These are phyloP conservation scores for Davidsoniella neocaledoniae DNA, from an alignment of 2,329 filamentous ascomycete species.

Conservation along the genomic window DNA sequence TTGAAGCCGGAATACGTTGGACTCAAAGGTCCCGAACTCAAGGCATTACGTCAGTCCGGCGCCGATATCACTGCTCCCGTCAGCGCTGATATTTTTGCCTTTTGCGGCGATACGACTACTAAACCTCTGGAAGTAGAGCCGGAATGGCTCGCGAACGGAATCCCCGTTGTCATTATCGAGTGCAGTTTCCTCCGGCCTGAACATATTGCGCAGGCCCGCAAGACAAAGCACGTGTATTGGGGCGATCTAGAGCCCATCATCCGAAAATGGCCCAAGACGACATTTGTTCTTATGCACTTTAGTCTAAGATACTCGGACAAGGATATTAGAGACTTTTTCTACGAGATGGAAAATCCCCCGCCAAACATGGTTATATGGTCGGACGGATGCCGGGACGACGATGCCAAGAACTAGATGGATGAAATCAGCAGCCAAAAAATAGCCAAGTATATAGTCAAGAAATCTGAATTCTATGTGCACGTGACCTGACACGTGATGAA, in stretches of 20 bases:
- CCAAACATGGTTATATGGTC: constrained; percentile 31
- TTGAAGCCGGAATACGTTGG: constrained; percentile 23
- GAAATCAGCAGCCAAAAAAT: too few species aligned
- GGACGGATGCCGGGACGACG: constrained; percentile 19
- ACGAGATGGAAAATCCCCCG: constrained; percentile 22
- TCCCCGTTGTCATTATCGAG: constrained; percentile 31
- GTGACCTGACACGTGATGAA: background rate
- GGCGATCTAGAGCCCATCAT: constrained; percentile 28
- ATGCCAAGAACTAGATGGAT: background rate
- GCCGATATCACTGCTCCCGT: constrained; percentile 24
- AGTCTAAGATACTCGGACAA: constrained; percentile 28
- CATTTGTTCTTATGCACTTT: constrained; percentile 31
- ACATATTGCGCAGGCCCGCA: constrained; percentile 26
- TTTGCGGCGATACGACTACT: constrained; percentile 30
- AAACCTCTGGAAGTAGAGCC: constrained; percentile 23
- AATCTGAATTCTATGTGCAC: background rate
- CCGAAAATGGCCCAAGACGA: constrained; percentile 25
- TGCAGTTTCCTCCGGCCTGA: constrained; percentile 30
- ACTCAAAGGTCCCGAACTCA: constrained; percentile 23
- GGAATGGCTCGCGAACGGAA: constrained; percentile 23
- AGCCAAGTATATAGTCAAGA: background rate
- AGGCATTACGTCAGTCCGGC: constrained; percentile 22
- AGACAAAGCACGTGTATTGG: constrained; percentile 33
- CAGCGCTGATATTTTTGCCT: constrained; percentile 27
- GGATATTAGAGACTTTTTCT: constrained; percentile 26